Evolutionary conservation across 2,329 filamentous ascomycete species (phyloP).

Genomic region (Colletotrichum sp.): DNA sequence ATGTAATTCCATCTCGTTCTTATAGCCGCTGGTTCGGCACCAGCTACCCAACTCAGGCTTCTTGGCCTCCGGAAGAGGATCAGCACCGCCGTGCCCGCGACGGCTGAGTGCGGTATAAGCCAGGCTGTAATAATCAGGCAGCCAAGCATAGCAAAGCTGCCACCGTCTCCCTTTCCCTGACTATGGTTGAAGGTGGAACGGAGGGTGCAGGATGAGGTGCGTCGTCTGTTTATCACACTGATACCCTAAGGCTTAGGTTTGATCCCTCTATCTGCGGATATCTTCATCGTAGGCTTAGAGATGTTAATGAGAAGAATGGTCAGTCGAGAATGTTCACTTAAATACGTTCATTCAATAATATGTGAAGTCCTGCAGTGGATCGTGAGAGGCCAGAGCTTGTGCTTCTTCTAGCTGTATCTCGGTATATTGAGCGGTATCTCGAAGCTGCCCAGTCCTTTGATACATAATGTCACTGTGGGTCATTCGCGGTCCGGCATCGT

Average conservation of each 20-base stretch:
- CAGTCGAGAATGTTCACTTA: neutral
- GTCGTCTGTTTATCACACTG: neutral
- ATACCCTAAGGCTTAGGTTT: neutral
- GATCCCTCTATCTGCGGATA: neutral
- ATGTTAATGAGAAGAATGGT: neutral
- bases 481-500: too few relatives aligned
- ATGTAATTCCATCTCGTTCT: too few relatives aligned
- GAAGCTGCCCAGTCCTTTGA: too few relatives aligned
- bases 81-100: neutral
- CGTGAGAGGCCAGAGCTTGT: neutral
- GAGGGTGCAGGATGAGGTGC: neutral
- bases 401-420: neutral
- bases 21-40: too few relatives aligned
- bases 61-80: too few relatives aligned
- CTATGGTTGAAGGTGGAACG: neutral
- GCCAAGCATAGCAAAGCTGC: rapidly evolving
- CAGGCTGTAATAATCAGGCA: neutral
- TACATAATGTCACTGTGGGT: too few relatives aligned
- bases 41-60: too few relatives aligned
- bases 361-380: neutral
- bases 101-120: neutral
- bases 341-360: rapidly evolving
- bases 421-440: neutral
- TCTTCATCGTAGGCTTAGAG: neutral
- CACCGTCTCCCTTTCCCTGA: neutral